Base-by-base conservation (phyloP, 2,329 filamentous ascomycete genomes). In the Penicillium sp. region DNA sequence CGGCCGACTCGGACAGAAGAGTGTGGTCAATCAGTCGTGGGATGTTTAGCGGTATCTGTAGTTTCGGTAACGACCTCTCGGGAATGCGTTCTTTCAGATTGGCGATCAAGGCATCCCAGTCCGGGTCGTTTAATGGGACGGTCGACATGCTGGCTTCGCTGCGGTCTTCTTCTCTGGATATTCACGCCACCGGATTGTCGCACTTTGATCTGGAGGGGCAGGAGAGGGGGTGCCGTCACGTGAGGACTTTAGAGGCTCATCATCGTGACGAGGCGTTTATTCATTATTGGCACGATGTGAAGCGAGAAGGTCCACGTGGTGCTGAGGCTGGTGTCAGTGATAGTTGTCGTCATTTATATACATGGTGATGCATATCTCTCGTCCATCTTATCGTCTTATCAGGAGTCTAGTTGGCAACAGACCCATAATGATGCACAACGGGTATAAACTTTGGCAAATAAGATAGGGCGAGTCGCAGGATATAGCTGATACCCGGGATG, bases 21-120 rank as follows among this genome's bases (percentile, higher is more conserved):
- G 77, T 79, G 60, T 80, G 77, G 60, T 80, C 77, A 59, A 80
- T 78, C 45, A 68, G 71, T 16, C 67, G 67, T 26, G 73, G 66
- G 31, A 77, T 64, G 16, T 59, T 46, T 8, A 68, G 54, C 23
- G 72, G 67, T 11, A 63, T 59, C 25, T 70, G 62, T 5, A 65
- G 57, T 46, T 65, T 66, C 44, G 69, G 66, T 35, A 61, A 58
- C 8, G 62, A 64, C 25, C 53, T 57, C 4, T 60, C 58, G 7
- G 72, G 71, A 4, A 74, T 66, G 4, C 62, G 54, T 29, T 66
- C 58, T 47, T 67, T 67, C 43, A 68, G 59, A 19, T 57, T 54
- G 29, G 66, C 60, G 54, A 76, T 72, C 50, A 69, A 59, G 6
- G 62, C 54, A 23, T 64, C 65, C 74, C 74, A 77, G 52, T 72